Evolutionary conservation across 768 basidiomycete species (phyloP), one percentile per base, ranked within the genome.

Genomic region (Suillus weaverae): DNA sequence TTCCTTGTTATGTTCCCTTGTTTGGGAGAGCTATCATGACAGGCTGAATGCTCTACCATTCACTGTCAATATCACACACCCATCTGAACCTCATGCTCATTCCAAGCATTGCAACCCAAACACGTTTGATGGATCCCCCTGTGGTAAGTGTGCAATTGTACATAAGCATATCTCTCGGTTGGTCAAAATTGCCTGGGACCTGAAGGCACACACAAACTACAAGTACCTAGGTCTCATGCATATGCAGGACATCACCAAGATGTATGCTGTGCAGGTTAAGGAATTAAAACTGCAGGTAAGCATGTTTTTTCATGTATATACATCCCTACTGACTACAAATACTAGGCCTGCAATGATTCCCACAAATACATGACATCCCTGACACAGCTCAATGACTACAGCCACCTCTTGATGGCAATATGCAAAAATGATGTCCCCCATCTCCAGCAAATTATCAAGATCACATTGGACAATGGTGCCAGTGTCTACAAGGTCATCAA

Each of bases 381-480:
- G 13, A 36, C 33, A 1, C 30, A 39, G 3, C 57, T 59, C n/a
- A 9, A 59, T 13, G 57, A 26, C 36, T 59, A 54, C 32, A 32
- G 32, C 39, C 59, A 53, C 20, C 62, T 69, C 20, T 22, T 61
- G 8, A 46, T 48, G 14, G 68, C 66, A 6, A 41, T 66, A 2
- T 60, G 60, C 3, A 18, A 60, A 16, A n/a, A 41, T 7, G 59
- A 69, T 36, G 18, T 67, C 10, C 64, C 68, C 16, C 56, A 62
- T 1, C 53, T 69, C 6, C 38, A 44, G 1, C 61, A 61, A 16
- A 33, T 69, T 11, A 39, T 69, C 8, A 26, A 35, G 1, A 53
- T 62, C 20, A 63, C 54, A 1, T 30, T 67, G n/a, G 38, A 66
- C 67, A 51, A 38, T 32, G 69, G 69, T 10, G 16, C 67, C 1